These are phyloP conservation scores for Lantana camara DNA, from an alignment of 257 asterid genomes.

Conservation along the genomic window DNA sequence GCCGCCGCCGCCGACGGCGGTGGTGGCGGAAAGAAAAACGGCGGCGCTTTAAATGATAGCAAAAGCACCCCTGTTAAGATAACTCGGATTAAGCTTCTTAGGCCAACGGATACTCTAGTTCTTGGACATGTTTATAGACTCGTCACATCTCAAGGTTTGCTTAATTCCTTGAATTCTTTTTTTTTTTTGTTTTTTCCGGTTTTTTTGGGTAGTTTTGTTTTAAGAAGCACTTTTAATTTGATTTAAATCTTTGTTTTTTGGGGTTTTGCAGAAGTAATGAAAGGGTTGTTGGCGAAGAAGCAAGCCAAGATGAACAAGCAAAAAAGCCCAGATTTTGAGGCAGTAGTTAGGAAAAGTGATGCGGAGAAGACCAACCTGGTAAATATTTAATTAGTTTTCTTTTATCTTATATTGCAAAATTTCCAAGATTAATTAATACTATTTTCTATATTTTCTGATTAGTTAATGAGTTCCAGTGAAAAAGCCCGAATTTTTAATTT, in stretches of 20 bases:
- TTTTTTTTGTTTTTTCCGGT: too few species aligned
- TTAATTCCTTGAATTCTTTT: not conserved
- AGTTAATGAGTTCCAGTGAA: conserved; percentile 25
- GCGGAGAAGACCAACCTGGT: conserved; percentile 55
- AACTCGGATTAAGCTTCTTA: conserved; percentile 77
- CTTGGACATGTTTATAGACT: conserved; percentile 92
- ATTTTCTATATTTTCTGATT: too few species aligned
- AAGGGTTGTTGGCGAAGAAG: conserved; percentile 77
- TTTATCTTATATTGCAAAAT: too few species aligned
- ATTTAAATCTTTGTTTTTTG: not conserved
- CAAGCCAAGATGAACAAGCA: conserved; percentile 65
- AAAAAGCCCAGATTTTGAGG: conserved; percentile 48
- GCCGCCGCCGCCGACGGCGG: conserved; percentile 27
- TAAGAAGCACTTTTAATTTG: not conserved
- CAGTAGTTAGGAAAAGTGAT: conserved; percentile 40
- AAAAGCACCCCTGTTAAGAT: conserved; percentile 52
- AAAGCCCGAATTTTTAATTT: conserved; percentile 6
- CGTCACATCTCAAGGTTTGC: conserved; percentile 72
- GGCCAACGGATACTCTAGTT: conserved; percentile 70
- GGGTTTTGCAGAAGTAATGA: conserved; percentile 60
- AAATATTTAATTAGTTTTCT: conserved; percentile 12
- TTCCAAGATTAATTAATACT: too few species aligned
- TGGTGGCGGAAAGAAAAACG: too few species aligned
- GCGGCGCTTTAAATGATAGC: conserved; percentile 26
- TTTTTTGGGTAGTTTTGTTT: not conserved